Conservation (phyloP, 352 stramenopile genomes). For the Phytopythium helicoides region DNA sequence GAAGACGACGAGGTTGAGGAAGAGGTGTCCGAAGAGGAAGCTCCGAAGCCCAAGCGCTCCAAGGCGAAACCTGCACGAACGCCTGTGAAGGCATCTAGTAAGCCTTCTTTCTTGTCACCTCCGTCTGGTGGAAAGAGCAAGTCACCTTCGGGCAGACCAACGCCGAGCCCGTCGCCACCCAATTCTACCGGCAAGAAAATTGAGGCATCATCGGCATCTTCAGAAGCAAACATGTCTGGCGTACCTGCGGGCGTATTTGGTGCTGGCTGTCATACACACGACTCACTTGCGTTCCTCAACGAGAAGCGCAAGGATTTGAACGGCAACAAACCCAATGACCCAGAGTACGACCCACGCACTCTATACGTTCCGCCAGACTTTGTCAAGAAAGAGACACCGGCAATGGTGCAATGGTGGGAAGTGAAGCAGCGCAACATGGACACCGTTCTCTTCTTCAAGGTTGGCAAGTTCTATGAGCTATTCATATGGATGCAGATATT, state of each 20-base stretch:
- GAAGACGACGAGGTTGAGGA: constrained; percentile 42
- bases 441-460: constrained; percentile 99
- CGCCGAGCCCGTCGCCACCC: constrained; percentile 7
- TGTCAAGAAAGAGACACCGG: constrained; percentile 90
- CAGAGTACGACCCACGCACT: constrained; percentile 93
- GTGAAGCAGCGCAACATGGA: constrained; percentile 98
- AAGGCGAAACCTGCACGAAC: constrained; percentile 24
- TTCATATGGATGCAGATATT: constrained; percentile 99
- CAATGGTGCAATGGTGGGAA: constrained; percentile 98
- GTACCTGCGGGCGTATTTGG: constrained; percentile 42
- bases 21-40: constrained; percentile 37
- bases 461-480: constrained; percentile 96
- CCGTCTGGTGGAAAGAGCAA: constrained; percentile 8
- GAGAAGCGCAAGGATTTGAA: constrained; percentile 88
- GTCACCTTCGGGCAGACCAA: not conserved
- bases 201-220: constrained; percentile 19
- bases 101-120: constrained; percentile 40
- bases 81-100: not conserved
- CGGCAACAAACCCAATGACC: constrained; percentile 71
- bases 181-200: constrained; percentile 24
- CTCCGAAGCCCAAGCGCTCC: constrained; percentile 25
- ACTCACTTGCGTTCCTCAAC: constrained; percentile 91
- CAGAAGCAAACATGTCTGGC: constrained; percentile 11
- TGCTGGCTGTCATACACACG: constrained; percentile 83
- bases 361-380: constrained; percentile 89